phyloP scores from a whole-genome alignment of 768 basidiomycete species.

The Boletus rex-veris region DNA sequence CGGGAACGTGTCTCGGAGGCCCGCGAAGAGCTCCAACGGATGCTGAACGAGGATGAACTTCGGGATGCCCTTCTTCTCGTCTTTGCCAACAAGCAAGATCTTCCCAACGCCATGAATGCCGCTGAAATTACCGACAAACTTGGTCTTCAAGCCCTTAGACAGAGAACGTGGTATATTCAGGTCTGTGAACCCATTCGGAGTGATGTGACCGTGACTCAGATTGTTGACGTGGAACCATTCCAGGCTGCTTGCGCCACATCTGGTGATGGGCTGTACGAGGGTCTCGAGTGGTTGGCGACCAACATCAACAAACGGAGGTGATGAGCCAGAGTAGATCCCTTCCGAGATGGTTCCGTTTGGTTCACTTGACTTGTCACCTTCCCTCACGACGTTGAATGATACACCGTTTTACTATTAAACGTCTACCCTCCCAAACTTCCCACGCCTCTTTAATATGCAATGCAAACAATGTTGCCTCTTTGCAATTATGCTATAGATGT shows the following conservation, averaged over 20 bases:
- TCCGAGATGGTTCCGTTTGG: conserved; percentile 38
- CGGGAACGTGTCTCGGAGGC: conserved; percentile 99
- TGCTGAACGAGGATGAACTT: conserved; percentile 99
- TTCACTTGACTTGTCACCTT: conserved; percentile 56
- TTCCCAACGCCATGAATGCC: conserved; percentile 99
- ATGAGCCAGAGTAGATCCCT: conserved; percentile 41
- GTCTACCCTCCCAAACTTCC: conserved; percentile 21
- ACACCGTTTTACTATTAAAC: conserved; percentile 40
- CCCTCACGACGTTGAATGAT: conserved; percentile 55
- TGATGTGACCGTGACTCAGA: not conserved
- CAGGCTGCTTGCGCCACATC: conserved; percentile 98
- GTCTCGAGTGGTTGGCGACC: conserved; percentile 92
- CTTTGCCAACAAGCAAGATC: conserved; percentile 99
- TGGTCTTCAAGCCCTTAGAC: conserved; percentile 93
- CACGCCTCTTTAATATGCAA: not conserved
- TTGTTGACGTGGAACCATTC: conserved; percentile 16
- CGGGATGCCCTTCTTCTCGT: conserved; percentile 97
- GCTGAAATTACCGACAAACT: conserved; percentile 99
- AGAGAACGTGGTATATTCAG: conserved; percentile 98
- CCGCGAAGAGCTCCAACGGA: conserved; percentile 97
- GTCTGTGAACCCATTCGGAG: conserved; percentile 39
- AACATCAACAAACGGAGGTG: conserved; percentile 80
- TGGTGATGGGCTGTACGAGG: conserved; percentile 98
- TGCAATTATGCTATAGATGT: conserved; percentile 21
- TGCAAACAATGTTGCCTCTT: not conserved